phyloP scores from a whole-genome alignment of 225 moss, liverwort and hornwort genomes.

The Sphagnum tenellum region DNA sequence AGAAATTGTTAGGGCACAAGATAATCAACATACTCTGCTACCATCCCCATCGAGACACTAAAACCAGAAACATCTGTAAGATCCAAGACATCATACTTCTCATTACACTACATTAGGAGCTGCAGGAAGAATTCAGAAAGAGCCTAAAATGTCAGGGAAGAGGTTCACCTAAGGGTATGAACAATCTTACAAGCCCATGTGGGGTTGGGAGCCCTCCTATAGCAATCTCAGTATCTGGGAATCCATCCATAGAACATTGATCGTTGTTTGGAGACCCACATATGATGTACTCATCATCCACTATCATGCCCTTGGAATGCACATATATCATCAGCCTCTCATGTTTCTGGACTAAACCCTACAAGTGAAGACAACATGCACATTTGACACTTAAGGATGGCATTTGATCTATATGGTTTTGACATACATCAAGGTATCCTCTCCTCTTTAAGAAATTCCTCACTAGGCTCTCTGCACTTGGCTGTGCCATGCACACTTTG shows the following conservation, averaged over 20 bases:
- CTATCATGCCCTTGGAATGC: conserved; percentile 79
- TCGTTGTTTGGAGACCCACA: conserved; percentile 90
- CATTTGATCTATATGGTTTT: too few relatives aligned
- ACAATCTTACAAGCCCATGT: conserved; percentile 36
- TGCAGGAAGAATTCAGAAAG: neutral
- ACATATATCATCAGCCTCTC: conserved; percentile 86
- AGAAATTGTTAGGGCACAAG: too few relatives aligned
- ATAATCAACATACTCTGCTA: too few relatives aligned
- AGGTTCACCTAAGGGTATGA: conserved; percentile 62
- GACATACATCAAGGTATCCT: neutral
- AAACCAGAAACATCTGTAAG: neutral
- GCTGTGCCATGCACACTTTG: neutral
- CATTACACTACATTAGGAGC: neutral
- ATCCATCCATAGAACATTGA: conserved; percentile 87
- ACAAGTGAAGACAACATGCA: neutral
- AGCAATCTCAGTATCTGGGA: conserved; percentile 86
- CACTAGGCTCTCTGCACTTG: too few relatives aligned
- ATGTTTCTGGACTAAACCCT: conserved; percentile 54
- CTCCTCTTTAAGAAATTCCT: neutral
- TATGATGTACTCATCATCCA: conserved; percentile 80
- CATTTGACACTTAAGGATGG: too few relatives aligned
- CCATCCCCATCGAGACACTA: neutral
- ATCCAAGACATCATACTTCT: neutral
- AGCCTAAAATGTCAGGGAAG: neutral
- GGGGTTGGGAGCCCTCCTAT: conserved; percentile 76